These are phyloP conservation scores for Ophiostoma himal-ulmi DNA, from an alignment of 2,329 filamentous ascomycete genomes.

Conservation along the genomic window DNA sequence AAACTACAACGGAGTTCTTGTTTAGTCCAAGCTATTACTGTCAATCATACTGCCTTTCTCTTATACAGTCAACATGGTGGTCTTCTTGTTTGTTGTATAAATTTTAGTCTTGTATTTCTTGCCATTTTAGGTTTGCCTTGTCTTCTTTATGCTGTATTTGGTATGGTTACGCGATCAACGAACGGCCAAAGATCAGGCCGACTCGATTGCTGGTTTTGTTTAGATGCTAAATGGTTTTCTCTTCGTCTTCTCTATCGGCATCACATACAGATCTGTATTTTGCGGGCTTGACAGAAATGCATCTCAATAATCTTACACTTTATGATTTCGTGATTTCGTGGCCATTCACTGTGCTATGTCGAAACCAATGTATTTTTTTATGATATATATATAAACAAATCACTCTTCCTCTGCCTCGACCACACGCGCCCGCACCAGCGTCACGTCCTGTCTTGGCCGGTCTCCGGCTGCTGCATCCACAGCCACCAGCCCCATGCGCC, in stretches of 20 bases:
- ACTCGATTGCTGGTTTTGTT: neutral
- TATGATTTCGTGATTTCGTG: neutral
- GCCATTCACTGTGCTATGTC: too few species aligned
- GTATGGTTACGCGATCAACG: neutral
- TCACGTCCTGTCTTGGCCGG: conserved; percentile 73
- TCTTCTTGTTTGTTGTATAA: neutral
- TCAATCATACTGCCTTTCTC: neutral
- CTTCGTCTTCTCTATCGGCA: neutral
- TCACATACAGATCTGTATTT: neutral
- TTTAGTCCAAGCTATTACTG: too few species aligned
- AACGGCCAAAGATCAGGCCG: neutral
- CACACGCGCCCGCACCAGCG: conserved; percentile 67
- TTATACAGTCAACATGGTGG: neutral
- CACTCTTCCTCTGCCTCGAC: conserved; percentile 41
- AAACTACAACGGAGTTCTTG: neutral
- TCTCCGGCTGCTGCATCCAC: conserved; percentile 65
- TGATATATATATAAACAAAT: too few species aligned
- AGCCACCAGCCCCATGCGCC: conserved; percentile 81
- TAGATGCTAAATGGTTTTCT: neutral
- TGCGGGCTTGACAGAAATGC: neutral
- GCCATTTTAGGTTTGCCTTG: neutral
- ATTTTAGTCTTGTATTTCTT: neutral
- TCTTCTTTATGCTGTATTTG: neutral
- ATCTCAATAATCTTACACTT: neutral
- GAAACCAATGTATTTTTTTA: too few species aligned